Base-by-base conservation (phyloP, 495 filamentous ascomycete species). In the Clohesyomyces aquaticus region DNA sequence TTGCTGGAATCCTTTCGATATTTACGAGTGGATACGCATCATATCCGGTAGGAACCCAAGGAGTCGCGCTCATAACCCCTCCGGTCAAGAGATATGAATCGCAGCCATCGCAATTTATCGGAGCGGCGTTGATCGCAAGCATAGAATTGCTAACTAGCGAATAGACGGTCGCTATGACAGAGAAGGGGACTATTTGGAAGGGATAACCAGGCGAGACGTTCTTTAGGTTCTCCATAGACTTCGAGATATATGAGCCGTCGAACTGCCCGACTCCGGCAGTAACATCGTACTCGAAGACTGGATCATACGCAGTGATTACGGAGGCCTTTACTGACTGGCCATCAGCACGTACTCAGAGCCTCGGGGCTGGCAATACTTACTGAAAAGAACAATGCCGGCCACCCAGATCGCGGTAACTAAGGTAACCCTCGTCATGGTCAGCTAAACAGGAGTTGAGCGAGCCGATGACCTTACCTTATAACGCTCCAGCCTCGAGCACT, bases 211-310 rank as follows among this genome's bases (percentile, higher is more conserved):
- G 42, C 14, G 43, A n/a, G 16, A 49, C 19, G 16, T 18, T 32
- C 35, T 48, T 32, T 4, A 59, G 3, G 12, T 28, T 50, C 2
- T 50, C 45, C 22, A 50, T 10, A 21, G 18, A 59, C 25, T 6
- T 11, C 16, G 22, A n/a, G 3, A 59, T 26, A 43, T 59, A 59
- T 35, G 42, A 32, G 11, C 56, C 56, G 18, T 59, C 28, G 45
- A 59, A 59, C 28, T 59, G 42, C 4, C 56, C 56, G 12, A 59
- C 56, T 2, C 56, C 56, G 21, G 56, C 56, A 19, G 56, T 59
- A 11, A 59, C 56, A 50, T 59, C 56, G 35, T 59, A 59, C 8
- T 12, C 26, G 14, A 22, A 22, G 2, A 12, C 45, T 14, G 45
- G 10, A 22, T 48, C 42, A 26, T 59, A 59, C 3, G 56, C 45